Evolutionary conservation across 1,139 yeast species (phyloP).

Genomic region (Candida sanyaensis): DNA sequence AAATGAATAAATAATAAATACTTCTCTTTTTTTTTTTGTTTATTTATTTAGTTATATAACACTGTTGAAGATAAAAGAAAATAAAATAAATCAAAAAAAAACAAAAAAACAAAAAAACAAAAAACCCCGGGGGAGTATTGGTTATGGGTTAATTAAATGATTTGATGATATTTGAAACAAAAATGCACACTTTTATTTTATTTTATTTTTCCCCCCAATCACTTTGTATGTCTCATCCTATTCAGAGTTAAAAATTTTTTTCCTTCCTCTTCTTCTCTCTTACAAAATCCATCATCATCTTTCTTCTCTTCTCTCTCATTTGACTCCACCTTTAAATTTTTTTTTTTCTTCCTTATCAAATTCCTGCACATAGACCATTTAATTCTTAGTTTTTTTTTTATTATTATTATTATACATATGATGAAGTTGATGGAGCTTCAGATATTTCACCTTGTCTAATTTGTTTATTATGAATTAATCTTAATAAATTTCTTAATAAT

Average conservation of each 20-base stretch:
- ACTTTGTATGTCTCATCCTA: not conserved
- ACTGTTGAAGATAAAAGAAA: not conserved
- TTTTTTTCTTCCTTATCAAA: not conserved
- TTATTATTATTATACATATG: not conserved
- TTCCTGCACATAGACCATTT: not conserved
- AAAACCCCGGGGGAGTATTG: not conserved
- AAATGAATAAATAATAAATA: not conserved
- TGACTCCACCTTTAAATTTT: not conserved
- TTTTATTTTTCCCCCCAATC: not conserved
- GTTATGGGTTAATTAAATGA: not conserved
- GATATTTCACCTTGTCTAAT: constrained; percentile 20
- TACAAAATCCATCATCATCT: not conserved
- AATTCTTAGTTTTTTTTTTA: not conserved
- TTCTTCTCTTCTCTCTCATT: not conserved
- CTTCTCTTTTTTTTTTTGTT: not conserved
- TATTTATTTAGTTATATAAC: constrained; percentile 2
- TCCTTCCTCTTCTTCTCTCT: too few relatives aligned
- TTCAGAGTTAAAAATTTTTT: constrained; percentile 4
- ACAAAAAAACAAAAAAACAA: not conserved
- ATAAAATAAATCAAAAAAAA: not conserved
- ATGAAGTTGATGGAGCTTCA: not conserved
- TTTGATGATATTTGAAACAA: not conserved
- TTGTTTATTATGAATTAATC: constrained; percentile 69
- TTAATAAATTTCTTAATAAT: constrained; percentile 82
- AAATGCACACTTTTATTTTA: not conserved